Evolutionary conservation across 1,284 basidiomycete species (phyloP), one percentile per base, ranked within the genome.

Genomic region (Prillingera fragicola): DNA sequence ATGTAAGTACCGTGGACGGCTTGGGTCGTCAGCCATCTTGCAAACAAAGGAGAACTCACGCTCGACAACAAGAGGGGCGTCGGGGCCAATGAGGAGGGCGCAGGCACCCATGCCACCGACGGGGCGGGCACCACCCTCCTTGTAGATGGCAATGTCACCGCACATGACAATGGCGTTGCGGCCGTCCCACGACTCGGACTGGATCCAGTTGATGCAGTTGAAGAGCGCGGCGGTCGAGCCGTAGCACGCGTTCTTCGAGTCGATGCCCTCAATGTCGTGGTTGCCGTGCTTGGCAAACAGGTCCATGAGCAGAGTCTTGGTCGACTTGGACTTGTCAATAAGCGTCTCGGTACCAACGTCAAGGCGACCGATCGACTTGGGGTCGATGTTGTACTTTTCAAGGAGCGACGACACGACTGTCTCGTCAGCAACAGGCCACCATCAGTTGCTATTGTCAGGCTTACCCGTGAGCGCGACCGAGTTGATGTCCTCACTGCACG

Each of bases 231-330:
- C 94, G 19, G 94, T 98, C 31, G 90, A 94, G 37, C 94, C 94
- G 70, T 99, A 99, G 77, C 94, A 99, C 17, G 94, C 94, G 70
- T 98, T 98, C 78, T 98, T 98, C 48, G 87, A 91, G 77, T 99
- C 94, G 67, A 99, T 86, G 59, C 94, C 94, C 75, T 99, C 94
- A 52, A 98, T 91, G 70, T 99, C 94, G 62, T 81, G 82, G 81
- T 99, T 98, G 55, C 90, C 94, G 27, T 84, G 80, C 45, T 79
- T 79, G 34, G 83, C 82, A 66, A 99, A 99, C 60, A 98, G 84
- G 74, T 96, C 88, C 94, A 99, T 98, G 54, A 99, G 81, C 47
- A 90, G 83, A 4, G 95, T 97, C 77, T 99, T 99, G 73, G 92
- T 91, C 22, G 94, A 89, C 76, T 99, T 99, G 52, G 91, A 94